These are phyloP conservation scores for Dendrobium officinale DNA, from an alignment of 106 monocot genomes.

Conservation along the genomic window DNA sequence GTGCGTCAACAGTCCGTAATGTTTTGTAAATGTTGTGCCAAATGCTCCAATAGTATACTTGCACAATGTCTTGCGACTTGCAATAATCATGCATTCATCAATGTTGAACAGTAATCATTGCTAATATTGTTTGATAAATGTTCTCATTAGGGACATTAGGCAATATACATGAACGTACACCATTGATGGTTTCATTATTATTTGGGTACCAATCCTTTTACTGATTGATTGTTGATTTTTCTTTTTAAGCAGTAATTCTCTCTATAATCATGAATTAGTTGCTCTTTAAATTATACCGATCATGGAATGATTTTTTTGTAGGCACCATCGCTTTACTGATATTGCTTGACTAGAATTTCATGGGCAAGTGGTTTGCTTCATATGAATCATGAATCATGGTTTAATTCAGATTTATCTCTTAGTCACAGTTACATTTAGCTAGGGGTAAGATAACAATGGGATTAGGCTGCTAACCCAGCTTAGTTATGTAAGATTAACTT, in stretches of 20 bases:
- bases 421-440: not conserved
- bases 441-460: not conserved
- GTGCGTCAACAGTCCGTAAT: no score
- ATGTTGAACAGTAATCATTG: not conserved
- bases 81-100: not conserved
- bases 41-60: no score
- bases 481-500: not conserved
- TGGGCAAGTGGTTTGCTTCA: not conserved
- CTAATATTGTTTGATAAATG: not conserved
- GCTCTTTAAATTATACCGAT: not conserved
- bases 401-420: not conserved
- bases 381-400: not conserved
- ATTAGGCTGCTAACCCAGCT: not conserved
- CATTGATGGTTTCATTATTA: not conserved
- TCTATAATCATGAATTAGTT: not conserved
- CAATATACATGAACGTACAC: not conserved
- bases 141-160: not conserved
- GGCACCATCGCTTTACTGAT: not conserved
- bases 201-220: not conserved
- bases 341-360: not conserved
- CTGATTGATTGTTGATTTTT: not conserved
- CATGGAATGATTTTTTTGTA: not conserved
- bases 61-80: not conserved
- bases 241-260: not conserved
- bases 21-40: no score